phyloP scores from a whole-genome alignment of 306 rosid species.

The Trichosanthes truncata region DNA sequence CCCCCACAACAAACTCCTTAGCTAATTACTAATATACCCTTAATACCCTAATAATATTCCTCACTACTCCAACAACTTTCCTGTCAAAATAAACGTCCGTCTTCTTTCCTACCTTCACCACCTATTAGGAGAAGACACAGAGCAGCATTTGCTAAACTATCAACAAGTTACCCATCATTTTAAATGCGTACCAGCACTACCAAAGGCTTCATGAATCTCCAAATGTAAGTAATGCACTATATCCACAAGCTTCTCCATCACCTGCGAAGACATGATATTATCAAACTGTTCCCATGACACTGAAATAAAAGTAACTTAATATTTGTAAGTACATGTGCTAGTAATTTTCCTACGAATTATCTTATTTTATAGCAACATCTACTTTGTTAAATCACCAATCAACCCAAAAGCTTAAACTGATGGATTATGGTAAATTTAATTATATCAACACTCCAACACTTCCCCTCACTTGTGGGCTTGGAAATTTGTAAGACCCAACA shows the following conservation, averaged over 20 bases:
- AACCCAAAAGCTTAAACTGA: too few relatives aligned
- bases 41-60: not conserved
- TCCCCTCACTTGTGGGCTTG: too few relatives aligned
- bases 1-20: not conserved
- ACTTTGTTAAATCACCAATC: too few relatives aligned
- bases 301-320: not conserved
- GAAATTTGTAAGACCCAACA: too few relatives aligned
- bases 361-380: not conserved
- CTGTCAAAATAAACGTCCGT: not conserved
- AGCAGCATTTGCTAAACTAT: not conserved
- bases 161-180: conserved; percentile 10
- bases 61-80: not conserved
- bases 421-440: too few relatives aligned
- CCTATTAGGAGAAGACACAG: not conserved
- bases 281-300: conserved; percentile 3
- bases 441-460: too few relatives aligned
- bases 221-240: conserved; percentile 72
- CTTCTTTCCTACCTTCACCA: not conserved
- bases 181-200: conserved; percentile 66
- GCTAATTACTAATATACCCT: not conserved
- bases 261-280: conserved; percentile 45
- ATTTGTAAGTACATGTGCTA: not conserved
- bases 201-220: conserved; percentile 91
- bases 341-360: not conserved
- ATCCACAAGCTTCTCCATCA: conserved; percentile 92